Conservation (phyloP, 169 alveolate genomes). For the Plasmodium coatneyi region DNA sequence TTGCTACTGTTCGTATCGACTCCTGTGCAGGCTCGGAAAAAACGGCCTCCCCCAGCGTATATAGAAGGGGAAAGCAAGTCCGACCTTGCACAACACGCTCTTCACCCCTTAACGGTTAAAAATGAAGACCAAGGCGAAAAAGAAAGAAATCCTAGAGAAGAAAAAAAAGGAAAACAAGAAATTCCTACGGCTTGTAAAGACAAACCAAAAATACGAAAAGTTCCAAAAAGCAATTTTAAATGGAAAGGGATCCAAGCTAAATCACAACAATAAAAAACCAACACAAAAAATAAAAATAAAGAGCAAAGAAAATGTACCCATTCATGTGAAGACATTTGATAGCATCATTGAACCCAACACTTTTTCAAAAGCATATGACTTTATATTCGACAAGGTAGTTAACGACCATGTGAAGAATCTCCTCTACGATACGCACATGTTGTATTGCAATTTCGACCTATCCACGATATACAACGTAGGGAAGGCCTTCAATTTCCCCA, state of each 20-base stretch:
- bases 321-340: slow-evolving; percentile 10
- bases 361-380: slow-evolving; percentile 62
- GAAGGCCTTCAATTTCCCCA: slow-evolving; percentile 34
- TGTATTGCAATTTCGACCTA: slow-evolving; percentile 66
- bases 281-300: slow-evolving; percentile 22
- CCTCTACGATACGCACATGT: slow-evolving; percentile 13
- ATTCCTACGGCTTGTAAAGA: slow-evolving; percentile 26
- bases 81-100: background rate
- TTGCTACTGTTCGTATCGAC: background rate
- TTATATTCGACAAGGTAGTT: slow-evolving; percentile 42
- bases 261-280: slow-evolving; percentile 36
- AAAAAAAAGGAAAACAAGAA: slow-evolving; percentile 61
- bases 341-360: slow-evolving; percentile 30
- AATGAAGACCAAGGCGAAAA: slow-evolving; percentile 49
- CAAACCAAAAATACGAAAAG: slow-evolving; percentile 67
- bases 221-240: slow-evolving; percentile 65
- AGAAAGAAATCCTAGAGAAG: slow-evolving; percentile 59
- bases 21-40: background rate
- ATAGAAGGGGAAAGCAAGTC: background rate
- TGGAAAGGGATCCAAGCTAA: slow-evolving; percentile 34
- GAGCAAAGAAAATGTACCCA: background rate
- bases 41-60: background rate
- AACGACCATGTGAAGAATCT: slow-evolving; percentile 9
- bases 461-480: slow-evolving; percentile 30
- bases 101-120: background rate